Evolutionary conservation across 352 stramenopile genomes (phyloP).

Genomic region (Aphanomyces euteiches): DNA sequence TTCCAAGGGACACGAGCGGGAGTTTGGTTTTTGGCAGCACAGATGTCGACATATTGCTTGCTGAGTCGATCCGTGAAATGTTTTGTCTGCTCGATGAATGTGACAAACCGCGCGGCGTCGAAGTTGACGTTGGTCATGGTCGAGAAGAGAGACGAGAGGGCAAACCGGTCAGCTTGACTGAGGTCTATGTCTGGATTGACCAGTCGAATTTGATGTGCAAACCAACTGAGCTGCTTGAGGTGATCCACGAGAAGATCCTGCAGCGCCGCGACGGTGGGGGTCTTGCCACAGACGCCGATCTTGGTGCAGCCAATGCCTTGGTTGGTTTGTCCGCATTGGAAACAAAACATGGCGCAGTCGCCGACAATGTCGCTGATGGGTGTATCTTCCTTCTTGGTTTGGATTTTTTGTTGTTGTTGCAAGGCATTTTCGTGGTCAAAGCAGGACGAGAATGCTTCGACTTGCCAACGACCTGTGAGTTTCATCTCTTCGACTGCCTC

Average conservation of each 20-base stretch:
- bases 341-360: conserved; percentile 64
- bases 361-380: conserved; percentile 26
- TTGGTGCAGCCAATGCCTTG: conserved; percentile 57
- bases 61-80: conserved; percentile 36
- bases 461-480: conserved; percentile 19
- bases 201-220: conserved; percentile 23
- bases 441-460: conserved; percentile 25
- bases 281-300: conserved; percentile 64
- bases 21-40: not conserved
- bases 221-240: conserved; percentile 29
- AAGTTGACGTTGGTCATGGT: conserved; percentile 83
- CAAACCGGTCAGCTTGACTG: conserved; percentile 19
- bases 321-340: conserved; percentile 66
- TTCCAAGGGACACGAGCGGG: conserved; percentile 4
- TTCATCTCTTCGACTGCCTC: conserved; percentile 22
- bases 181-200: conserved; percentile 9
- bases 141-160: conserved; percentile 29
- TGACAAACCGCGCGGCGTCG: conserved; percentile 43
- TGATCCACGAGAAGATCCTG: conserved; percentile 45
- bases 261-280: conserved; percentile 42
- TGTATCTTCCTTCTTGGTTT: conserved; percentile 23
- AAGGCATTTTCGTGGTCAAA: conserved; percentile 30
- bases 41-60: not conserved
- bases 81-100: conserved; percentile 43
- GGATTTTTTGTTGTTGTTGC: conserved; percentile 19